These are phyloP conservation scores for Cavenderia fasciculata DNA, from an alignment of 78 protist species.

Conservation along the genomic window DNA sequence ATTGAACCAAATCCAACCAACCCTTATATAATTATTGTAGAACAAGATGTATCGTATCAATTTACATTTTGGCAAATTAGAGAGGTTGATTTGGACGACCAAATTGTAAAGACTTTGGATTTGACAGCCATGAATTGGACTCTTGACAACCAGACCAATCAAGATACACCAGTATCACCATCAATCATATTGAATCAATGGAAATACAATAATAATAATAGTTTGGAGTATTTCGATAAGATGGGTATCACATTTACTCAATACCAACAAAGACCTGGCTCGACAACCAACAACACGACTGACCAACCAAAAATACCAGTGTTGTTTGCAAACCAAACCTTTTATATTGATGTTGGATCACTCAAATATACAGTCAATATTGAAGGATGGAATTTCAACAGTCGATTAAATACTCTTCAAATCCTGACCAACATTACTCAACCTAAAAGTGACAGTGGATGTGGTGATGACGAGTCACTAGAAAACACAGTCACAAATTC, in stretches of 20 bases:
- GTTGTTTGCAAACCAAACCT: not conserved
- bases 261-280: too few species aligned
- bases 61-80: not conserved
- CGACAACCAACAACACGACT: too few species aligned
- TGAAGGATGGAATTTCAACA: not conserved
- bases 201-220: too few species aligned
- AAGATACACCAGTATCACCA: too few species aligned
- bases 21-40: not conserved
- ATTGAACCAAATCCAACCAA: not conserved
- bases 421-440: not conserved
- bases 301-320: too few species aligned
- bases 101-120: not conserved
- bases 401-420: not conserved
- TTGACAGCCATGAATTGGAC: not conserved
- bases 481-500: not conserved
- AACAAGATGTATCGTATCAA: not conserved
- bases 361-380: conserved; percentile 1
- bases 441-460: not conserved
- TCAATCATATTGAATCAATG: too few species aligned
- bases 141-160: too few species aligned
- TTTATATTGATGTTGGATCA: conserved; percentile 2
- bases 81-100: not conserved
- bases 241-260: too few species aligned
- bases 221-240: too few species aligned
- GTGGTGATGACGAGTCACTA: too few species aligned